Evolutionary conservation across 73 alveolate species (phyloP).

Genomic region (Effrenium voratum): DNA sequence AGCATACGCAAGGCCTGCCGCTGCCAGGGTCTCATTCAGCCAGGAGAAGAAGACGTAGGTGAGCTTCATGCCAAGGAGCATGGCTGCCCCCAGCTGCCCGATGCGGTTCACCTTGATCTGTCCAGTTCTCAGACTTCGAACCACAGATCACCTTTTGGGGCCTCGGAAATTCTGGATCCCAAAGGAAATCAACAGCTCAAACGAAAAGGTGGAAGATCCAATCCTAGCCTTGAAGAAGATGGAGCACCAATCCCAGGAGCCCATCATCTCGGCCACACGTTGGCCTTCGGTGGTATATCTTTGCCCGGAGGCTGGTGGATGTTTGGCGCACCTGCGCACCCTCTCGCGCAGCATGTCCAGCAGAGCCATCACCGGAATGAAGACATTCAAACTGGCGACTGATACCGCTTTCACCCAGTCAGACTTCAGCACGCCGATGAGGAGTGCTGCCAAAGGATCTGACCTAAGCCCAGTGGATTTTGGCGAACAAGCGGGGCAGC

Average conservation of each 20-base stretch:
- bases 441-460: slow-evolving; percentile 30
- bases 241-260: slow-evolving; percentile 77
- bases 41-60: slow-evolving; percentile 86
- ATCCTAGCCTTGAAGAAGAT: slow-evolving; percentile 69
- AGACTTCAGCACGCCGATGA: slow-evolving; percentile 42
- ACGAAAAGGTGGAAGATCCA: too few species aligned
- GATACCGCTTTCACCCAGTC: slow-evolving; percentile 82
- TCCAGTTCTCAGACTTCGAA: too few species aligned
- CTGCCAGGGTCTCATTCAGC: slow-evolving; percentile 86
- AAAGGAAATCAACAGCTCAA: too few species aligned
- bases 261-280: slow-evolving; percentile 4
- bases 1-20: not conserved
- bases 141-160: too few species aligned
- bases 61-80: slow-evolving; percentile 74
- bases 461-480: too few species aligned
- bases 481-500: too few species aligned
- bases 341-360: slow-evolving; percentile 39
- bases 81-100: slow-evolving; percentile 17
- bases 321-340: slow-evolving; percentile 52
- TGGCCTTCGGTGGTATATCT: slow-evolving; percentile 57
- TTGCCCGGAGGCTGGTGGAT: not conserved
- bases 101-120: slow-evolving; percentile 40
- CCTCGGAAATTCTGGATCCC: too few species aligned
- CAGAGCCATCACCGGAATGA: slow-evolving; percentile 40
- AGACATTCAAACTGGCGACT: slow-evolving; percentile 43